Conservation (phyloP, 495 filamentous ascomycete genomes). For the Amniculicola lignicola region DNA sequence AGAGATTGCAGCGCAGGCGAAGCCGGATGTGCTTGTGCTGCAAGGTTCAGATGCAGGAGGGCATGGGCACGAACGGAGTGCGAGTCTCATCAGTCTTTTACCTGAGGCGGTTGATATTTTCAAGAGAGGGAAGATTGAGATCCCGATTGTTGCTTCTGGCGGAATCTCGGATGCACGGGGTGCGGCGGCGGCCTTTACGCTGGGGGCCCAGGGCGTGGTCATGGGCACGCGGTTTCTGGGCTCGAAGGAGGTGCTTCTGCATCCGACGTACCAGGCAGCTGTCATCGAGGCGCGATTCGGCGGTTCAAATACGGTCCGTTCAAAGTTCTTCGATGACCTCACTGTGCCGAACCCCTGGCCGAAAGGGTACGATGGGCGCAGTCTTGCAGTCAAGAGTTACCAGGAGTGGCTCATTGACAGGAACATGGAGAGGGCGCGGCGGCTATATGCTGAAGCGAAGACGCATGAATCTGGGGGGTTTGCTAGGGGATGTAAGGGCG, state of each 20-base stretch:
- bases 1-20: constrained; percentile 38
- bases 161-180: constrained; percentile 69
- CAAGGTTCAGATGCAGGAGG: constrained; percentile 75
- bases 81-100: constrained; percentile 57
- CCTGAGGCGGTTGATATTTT: constrained; percentile 59
- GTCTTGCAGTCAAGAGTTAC: constrained; percentile 59
- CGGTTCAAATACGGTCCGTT: constrained; percentile 59
- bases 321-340: constrained; percentile 67
- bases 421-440: constrained; percentile 55
- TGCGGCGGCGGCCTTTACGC: constrained; percentile 58
- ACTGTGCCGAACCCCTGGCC: constrained; percentile 70
- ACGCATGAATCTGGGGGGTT: constrained; percentile 44
- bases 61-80: constrained; percentile 60
- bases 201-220: constrained; percentile 65
- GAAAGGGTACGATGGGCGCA: constrained; percentile 57
- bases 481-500: constrained; percentile 51
- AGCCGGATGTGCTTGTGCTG: constrained; percentile 65
- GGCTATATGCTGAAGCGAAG: constrained; percentile 52
- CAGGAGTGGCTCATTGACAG: constrained; percentile 54
- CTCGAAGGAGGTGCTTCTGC: constrained; percentile 58
- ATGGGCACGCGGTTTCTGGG: constrained; percentile 73
- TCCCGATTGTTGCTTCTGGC: constrained; percentile 60
- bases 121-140: constrained; percentile 1
- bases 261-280: constrained; percentile 56
- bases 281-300: constrained; percentile 62